A percentile compares a stretch with the other conserved stretches of the same genome.
Evolutionary conservation across 1,284 basidiomycete species (phyloP).

Genomic region (Heterobasidion parviporum): DNA sequence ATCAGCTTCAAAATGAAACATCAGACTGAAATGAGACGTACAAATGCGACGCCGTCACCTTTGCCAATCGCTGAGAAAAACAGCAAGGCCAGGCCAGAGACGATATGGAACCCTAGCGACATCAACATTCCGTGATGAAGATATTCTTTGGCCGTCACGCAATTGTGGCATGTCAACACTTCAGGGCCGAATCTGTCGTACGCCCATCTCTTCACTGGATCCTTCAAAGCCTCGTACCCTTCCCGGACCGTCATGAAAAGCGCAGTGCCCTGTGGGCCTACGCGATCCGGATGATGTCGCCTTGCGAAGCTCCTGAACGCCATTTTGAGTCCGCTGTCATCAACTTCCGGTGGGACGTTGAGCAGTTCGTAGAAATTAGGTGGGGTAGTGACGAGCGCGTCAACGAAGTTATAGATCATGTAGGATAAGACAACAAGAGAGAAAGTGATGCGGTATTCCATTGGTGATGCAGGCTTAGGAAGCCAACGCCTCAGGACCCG

Average conservation of each 20-base stretch:
- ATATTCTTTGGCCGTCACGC: conserved; percentile 62
- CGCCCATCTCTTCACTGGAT: conserved; percentile 75
- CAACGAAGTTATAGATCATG: conserved; percentile 56
- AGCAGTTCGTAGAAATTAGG: conserved; percentile 76
- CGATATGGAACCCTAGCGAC: conserved; percentile 66
- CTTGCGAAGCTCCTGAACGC: conserved; percentile 74
- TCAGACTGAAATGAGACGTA: conserved; percentile 30
- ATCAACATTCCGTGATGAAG: conserved; percentile 60
- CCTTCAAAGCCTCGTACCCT: conserved; percentile 74
- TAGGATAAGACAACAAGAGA: conserved; percentile 62
- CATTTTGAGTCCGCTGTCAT: conserved; percentile 57
- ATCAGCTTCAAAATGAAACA: conserved; percentile 1
- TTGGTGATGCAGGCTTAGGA: conserved; percentile 28
- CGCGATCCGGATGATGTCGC: conserved; percentile 73
- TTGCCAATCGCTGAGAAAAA: conserved; percentile 57
- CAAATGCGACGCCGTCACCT: conserved; percentile 55
- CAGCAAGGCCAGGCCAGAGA: conserved; percentile 51
- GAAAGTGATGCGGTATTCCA: conserved; percentile 56
- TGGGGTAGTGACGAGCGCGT: conserved; percentile 43
- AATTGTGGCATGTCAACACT: conserved; percentile 59
- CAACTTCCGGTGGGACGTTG: conserved; percentile 50
- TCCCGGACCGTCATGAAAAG: conserved; percentile 69
- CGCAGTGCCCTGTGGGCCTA: conserved; percentile 53
- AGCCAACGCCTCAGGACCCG: conserved; percentile 27
- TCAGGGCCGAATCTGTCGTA: conserved; percentile 84